These are phyloP conservation scores for Parasitella parasitica DNA, from an alignment of 371 early-diverging fungal genomes.

Conservation along the genomic window DNA sequence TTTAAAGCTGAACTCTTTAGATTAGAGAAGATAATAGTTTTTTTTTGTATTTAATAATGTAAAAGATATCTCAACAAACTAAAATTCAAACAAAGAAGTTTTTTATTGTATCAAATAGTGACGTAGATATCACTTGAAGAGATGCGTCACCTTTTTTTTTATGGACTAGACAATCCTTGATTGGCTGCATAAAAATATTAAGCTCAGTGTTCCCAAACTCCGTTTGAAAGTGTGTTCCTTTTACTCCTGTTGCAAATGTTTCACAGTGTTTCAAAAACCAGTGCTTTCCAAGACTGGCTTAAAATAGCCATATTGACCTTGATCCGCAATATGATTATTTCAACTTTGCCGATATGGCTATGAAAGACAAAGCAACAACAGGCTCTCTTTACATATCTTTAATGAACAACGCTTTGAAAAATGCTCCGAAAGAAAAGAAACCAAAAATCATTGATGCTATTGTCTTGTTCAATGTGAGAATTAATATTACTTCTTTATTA, in stretches of 20 bases:
- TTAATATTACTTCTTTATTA: constrained; percentile 3
- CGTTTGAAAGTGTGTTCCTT: constrained; percentile 3
- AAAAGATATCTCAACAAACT: too few relatives aligned
- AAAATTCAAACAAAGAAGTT: too few relatives aligned
- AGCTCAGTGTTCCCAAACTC: not conserved
- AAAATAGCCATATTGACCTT: not conserved
- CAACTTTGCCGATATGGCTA: constrained; percentile 2
- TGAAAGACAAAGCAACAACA: constrained; percentile 5
- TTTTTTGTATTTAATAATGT: too few relatives aligned
- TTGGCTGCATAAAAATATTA: too few relatives aligned
- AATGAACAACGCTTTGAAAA: constrained; percentile 1
- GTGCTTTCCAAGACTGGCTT: constrained; percentile 1
- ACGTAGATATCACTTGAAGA: not conserved
- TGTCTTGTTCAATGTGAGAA: constrained; percentile 3
- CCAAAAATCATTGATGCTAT: not conserved
- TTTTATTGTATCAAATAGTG: too few relatives aligned
- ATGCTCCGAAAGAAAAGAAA: not conserved
- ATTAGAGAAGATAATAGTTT: constrained; percentile 7
- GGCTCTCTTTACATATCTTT: constrained; percentile 4
- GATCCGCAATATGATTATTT: constrained; percentile 5
- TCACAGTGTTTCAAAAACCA: not conserved
- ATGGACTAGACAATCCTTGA: not conserved
- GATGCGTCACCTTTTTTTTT: not conserved
- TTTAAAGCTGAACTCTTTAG: constrained; percentile 11
- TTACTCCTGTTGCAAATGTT: constrained; percentile 10